Percentiles rank a stretch among this genome's conserved stretches.
These are phyloP conservation scores for Trichoderma sp. DNA, from an alignment of 2,329 filamentous ascomycete species.

Conservation along the genomic window DNA sequence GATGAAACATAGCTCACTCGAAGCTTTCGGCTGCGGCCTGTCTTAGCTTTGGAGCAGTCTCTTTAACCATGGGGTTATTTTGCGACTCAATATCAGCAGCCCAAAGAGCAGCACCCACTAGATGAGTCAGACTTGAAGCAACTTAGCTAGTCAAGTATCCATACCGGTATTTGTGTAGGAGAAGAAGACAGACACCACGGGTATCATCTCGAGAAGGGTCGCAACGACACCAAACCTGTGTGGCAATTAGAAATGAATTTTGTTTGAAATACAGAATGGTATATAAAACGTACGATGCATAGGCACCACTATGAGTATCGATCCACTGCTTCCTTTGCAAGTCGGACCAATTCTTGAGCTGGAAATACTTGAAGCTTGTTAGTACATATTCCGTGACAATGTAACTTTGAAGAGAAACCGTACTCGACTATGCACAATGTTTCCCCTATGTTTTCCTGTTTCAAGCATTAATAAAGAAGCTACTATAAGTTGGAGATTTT, in stretches of 20 bases:
- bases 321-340: slow-evolving; percentile 69
- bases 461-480: background rate
- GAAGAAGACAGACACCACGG: slow-evolving; percentile 79
- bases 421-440: slow-evolving; percentile 56
- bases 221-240: slow-evolving; percentile 72
- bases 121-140: slow-evolving; percentile 17
- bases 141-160: background rate
- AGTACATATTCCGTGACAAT: background rate
- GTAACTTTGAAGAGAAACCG: slow-evolving; percentile 30
- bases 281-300: slow-evolving; percentile 68
- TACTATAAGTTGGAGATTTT: background rate
- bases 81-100: slow-evolving; percentile 77
- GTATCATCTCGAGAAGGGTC: slow-evolving; percentile 81
- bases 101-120: slow-evolving; percentile 91
- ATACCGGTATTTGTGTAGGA: slow-evolving; percentile 81
- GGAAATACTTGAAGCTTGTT: slow-evolving; percentile 69
- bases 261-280: background rate
- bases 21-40: slow-evolving; percentile 51
- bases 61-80: slow-evolving; percentile 50
- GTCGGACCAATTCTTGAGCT: slow-evolving; percentile 80
- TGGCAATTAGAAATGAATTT: slow-evolving; percentile 17
- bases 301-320: slow-evolving; percentile 69
- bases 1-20: slow-evolving; percentile 33
- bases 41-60: slow-evolving; percentile 53
- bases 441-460: slow-evolving; percentile 51